Evolutionary conservation across 2,329 filamentous ascomycete genomes (phyloP), one percentile per base, ranked within the genome.

Genomic region (Pestalotiopsis sp.): DNA sequence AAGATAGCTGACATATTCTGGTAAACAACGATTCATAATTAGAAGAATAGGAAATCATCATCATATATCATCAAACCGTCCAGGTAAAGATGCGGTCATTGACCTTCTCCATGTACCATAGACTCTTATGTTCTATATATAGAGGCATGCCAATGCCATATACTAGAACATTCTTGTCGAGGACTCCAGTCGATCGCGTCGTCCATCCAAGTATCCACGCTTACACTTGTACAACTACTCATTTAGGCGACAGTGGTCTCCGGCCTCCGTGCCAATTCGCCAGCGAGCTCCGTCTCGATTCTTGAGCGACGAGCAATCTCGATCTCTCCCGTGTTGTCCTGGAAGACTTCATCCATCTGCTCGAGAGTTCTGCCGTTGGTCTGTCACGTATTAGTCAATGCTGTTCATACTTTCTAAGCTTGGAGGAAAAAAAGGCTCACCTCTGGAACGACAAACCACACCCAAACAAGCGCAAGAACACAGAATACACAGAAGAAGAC

Each of bases 211-310:
- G 30, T 1, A 2, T 35, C 30, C 30, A 9, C 30, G 30, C 30
- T 35, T 35, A 9, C 7, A 35, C 7, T 35, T 9, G 2, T 9
- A 35, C 6, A 35, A 9, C 30, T 2, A 9, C 5, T 44, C 40
- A 13, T 14, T 44, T 78, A 80, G 35, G 80, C 78, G 22, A 75
- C 80, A 11, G 77, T 80, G 68, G 76, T 77, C 6, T 7, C 14
- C 3, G 24, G 10, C 22, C 20, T 59, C 11, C 24, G 44, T n/a
- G 14, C 44, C 44, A 52, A 52, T n/a, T 59, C 56, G 7, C n/a
- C 56, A 14, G 30, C 30, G 7, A 59, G 56, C n/a, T 59, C 24
- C 56, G 56, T 10, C 30, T 59, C 56, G 30, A 59, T 59, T n/a
- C 24, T 38, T 10, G 24, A 14, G 11, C 56, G 56, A 14, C 56